phyloP scores from a whole-genome alignment of 768 basidiomycete genomes.

The Podaxis mareebaensis region DNA sequence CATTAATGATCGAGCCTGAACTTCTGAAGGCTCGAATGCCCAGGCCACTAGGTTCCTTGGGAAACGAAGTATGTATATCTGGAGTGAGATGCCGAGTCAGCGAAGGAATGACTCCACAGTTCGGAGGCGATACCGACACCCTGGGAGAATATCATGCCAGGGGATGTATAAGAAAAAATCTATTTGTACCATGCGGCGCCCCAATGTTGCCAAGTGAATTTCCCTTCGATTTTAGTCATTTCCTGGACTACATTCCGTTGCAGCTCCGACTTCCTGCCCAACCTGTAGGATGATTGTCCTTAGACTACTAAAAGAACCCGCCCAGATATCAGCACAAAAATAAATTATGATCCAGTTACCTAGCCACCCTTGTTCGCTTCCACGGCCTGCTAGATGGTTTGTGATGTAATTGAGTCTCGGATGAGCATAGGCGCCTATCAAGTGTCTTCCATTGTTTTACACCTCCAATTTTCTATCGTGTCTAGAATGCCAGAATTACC shows the following conservation, averaged over 20 bases:
- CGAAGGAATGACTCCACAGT: not conserved
- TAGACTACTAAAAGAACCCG: too few relatives aligned
- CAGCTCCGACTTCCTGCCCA: too few relatives aligned
- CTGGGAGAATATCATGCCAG: not conserved
- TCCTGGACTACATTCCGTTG: not conserved
- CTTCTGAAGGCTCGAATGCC: not conserved
- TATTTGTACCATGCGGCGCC: not conserved
- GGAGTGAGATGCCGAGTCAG: not conserved
- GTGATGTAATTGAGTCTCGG: not conserved
- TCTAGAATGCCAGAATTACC: conserved; percentile 54
- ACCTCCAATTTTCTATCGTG: not conserved
- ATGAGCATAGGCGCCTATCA: not conserved
- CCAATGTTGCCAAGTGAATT: not conserved
- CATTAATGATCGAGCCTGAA: not conserved
- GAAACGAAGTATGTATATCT: not conserved
- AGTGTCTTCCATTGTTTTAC: not conserved
- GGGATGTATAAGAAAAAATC: not conserved
- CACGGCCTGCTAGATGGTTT: not conserved
- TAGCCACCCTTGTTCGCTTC: not conserved
- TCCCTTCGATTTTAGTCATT: not conserved
- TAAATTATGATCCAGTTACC: too few relatives aligned
- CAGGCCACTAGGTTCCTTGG: too few relatives aligned
- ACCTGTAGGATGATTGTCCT: too few relatives aligned
- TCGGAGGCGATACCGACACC: not conserved
- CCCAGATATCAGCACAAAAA: too few relatives aligned